phyloP scores from a whole-genome alignment of 1,139 yeast species.

The Hyphopichia pseudoburtonii region DNA sequence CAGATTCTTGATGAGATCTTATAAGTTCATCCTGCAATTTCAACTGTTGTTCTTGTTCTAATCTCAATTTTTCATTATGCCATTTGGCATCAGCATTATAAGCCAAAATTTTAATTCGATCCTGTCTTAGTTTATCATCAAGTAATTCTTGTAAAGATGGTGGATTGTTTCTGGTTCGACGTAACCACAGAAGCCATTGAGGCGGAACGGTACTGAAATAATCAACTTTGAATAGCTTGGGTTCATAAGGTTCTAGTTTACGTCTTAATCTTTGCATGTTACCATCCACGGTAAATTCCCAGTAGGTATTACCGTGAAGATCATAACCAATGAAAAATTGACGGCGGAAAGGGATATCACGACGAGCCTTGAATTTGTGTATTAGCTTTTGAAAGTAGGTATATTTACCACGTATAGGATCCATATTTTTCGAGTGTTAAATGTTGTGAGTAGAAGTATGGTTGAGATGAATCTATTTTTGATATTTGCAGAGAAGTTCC shows the following conservation, averaged over 20 bases:
- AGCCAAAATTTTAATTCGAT: constrained; percentile 55
- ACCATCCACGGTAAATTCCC: constrained; percentile 70
- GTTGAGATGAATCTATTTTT: no score
- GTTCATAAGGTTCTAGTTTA: constrained; percentile 47
- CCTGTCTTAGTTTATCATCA: constrained; percentile 57
- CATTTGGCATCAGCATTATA: constrained; percentile 61
- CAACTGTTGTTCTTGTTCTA: constrained; percentile 32
- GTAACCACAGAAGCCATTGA: constrained; percentile 82
- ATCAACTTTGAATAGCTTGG: constrained; percentile 45
- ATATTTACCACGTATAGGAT: constrained; percentile 37
- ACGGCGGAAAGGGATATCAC: constrained; percentile 65
- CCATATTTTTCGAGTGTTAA: constrained; percentile 30
- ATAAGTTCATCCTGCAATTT: constrained; percentile 37
- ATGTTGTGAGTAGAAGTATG: no score
- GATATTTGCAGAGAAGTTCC: no score
- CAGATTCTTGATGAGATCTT: constrained; percentile 23
- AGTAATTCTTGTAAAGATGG: constrained; percentile 66
- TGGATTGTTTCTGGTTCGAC: constrained; percentile 57
- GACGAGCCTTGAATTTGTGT: constrained; percentile 59
- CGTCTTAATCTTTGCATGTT: constrained; percentile 46
- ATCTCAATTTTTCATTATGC: constrained; percentile 39
- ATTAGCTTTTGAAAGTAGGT: constrained; percentile 45
- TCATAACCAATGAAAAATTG: constrained; percentile 70
- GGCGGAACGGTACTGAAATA: constrained; percentile 56
- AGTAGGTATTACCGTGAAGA: constrained; percentile 76